A percentile compares a stretch with the other conserved stretches of the same genome.
These are phyloP conservation scores for Entoloma clypeatum DNA, from an alignment of 1,284 basidiomycete genomes.

Conservation along the genomic window DNA sequence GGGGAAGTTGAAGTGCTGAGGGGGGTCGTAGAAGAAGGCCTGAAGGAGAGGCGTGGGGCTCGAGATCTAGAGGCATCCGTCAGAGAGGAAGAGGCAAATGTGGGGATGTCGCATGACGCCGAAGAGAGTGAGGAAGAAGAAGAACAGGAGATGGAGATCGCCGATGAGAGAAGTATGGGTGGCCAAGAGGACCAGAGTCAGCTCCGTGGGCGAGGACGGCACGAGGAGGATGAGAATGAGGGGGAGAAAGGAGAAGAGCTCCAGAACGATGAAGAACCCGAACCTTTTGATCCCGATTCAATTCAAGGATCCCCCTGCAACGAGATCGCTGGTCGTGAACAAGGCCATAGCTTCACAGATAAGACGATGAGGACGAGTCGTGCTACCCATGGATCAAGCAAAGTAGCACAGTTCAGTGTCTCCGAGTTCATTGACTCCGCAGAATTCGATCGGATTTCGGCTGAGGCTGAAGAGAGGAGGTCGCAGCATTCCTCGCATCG, in stretches of 20 bases:
- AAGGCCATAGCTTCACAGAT: conserved; percentile 27
- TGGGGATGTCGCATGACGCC: conserved; percentile 26
- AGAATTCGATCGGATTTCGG: conserved; percentile 51
- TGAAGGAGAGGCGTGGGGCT: conserved; percentile 59
- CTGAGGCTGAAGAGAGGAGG: conserved; percentile 57
- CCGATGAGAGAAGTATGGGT: too few species aligned
- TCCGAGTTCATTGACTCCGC: conserved; percentile 40
- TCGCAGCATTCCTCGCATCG: conserved; percentile 38
- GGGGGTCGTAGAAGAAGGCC: conserved; percentile 78
- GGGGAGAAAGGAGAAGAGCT: conserved; percentile 21
- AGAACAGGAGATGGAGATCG: conserved; percentile 19
- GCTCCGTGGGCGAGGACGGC: too few species aligned
- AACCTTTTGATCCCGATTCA: conserved; percentile 32
- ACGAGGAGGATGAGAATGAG: conserved; percentile 2
- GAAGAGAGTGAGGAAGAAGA: conserved; percentile 25
- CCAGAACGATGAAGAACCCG: conserved; percentile 30
- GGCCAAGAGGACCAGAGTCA: neutral
- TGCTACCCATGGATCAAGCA: conserved; percentile 37
- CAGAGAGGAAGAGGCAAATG: conserved; percentile 22
- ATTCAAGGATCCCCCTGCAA: conserved; percentile 29
- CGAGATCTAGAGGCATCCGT: conserved; percentile 17
- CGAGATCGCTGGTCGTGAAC: conserved; percentile 7
- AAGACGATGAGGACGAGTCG: conserved; percentile 47
- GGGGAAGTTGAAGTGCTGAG: conserved; percentile 81
- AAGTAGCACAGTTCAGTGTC: conserved; percentile 22